phyloP scores from a whole-genome alignment of 2,329 filamentous ascomycete genomes.

The Colletotrichum sp. region DNA sequence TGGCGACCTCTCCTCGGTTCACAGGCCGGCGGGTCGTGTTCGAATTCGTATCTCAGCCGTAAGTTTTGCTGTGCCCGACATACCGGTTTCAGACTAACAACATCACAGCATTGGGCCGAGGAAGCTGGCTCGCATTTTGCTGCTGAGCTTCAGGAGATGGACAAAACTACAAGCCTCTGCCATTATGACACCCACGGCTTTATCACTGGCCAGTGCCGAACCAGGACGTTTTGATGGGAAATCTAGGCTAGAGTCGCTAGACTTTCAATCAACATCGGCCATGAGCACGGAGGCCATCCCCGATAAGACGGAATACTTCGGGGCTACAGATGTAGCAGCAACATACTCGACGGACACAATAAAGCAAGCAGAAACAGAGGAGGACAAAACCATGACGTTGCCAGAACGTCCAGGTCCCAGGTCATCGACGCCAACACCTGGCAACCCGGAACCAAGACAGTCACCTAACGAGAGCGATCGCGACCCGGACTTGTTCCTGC shows the following conservation, averaged over 20 bases:
- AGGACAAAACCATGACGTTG: neutral
- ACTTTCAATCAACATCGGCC: neutral
- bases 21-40: constrained; percentile 28
- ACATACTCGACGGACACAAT: fast-evolving
- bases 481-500: constrained; percentile 27
- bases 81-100: neutral
- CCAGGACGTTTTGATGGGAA: neutral
- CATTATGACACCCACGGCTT: neutral
- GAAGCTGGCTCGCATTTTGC: constrained; percentile 38
- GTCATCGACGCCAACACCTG: neutral
- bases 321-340: neutral
- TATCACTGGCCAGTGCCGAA: neutral
- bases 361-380: neutral
- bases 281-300: neutral
- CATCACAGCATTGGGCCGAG: constrained; percentile 36
- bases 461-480: neutral
- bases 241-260: neutral
- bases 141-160: constrained; percentile 31
- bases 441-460: neutral
- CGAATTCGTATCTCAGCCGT: constrained; percentile 44
- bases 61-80: constrained; percentile 9
- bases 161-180: neutral
- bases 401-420: neutral
- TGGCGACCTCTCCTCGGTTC: constrained; percentile 23
- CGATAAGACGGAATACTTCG: neutral